Base-by-base conservation (phyloP, 1,139 yeast genomes). In the Geotrichum reessii region DNA sequence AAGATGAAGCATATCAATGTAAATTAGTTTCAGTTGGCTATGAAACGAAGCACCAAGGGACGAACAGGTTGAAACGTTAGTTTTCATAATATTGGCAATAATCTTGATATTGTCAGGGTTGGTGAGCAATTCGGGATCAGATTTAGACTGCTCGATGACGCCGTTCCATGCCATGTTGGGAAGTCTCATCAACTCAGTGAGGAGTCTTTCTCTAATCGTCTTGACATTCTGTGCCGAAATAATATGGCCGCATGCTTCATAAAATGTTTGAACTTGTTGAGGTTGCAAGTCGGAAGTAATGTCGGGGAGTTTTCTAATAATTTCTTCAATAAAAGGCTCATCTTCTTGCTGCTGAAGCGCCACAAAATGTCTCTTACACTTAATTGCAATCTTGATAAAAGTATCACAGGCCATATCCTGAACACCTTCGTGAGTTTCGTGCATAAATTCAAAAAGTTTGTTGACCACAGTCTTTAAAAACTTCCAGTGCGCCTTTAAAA, bases 331-430 rank as follows among this genome's bases (percentile, higher is more conserved):
- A 67, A 93, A 93, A 22, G 99, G 97, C 71, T 87, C 96, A n/a
- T 81, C 72, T 74, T 95, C 99, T 63, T 86, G 87, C 22, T 84
- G 82, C 74, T 93, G 98, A 64, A 82, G 85, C 49, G 87, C 87
- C 49, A 93, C 97, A 75, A 93, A 93, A 73, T 93, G 98, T 64
- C 91, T 85, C 74, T 91, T 92, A 80, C 99, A 93, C 75, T 93
- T 93, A 67, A 83, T 86, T 33, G 97, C 90, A 72, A 93, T 93
- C 73, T 93, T 93, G 70, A 92, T 92, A 72, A 93, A 93, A 0
- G 99, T 93, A 74, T 93, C 99, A 78, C 99, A 93, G 9, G 99
- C 99, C 99, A 93, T 93, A 74, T 93, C 99, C 77, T 93, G 99
- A 63, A 93, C 99, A 76, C 98, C 99, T 74, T 92, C 99, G 73